A percentile compares a stretch with the other conserved stretches of the same genome.
These are phyloP conservation scores for Penicillium ochrochloron DNA, from an alignment of 495 filamentous ascomycete species.

Conservation along the genomic window DNA sequence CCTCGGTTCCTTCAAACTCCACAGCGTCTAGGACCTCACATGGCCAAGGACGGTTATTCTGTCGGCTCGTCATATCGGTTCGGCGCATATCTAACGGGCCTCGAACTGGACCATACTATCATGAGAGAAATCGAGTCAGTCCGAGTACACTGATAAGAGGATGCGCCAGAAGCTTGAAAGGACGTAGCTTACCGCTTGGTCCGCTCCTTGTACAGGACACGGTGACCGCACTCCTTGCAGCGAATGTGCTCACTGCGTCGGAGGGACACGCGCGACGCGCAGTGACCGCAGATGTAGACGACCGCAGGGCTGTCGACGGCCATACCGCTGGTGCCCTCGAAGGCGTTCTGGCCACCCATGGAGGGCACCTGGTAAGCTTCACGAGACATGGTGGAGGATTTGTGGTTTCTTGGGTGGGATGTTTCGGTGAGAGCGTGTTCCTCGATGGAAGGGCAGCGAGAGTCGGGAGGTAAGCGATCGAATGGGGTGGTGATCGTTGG, in stretches of 20 bases:
- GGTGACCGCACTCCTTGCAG: conserved; percentile 94
- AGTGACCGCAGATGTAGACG: conserved; percentile 92
- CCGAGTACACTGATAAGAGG: conserved; percentile 9
- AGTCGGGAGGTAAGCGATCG: background rate
- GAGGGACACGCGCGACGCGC: conserved; percentile 78
- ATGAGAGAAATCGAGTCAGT: conserved; percentile 20
- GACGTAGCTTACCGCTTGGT: conserved; percentile 82
- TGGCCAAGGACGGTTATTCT: background rate
- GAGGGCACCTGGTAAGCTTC: conserved; percentile 56
- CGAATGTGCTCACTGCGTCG: conserved; percentile 86
- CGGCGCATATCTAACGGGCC: conserved; percentile 63
- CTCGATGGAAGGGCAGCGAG: background rate
- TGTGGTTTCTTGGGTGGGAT: background rate
- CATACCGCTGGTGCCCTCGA: conserved; percentile 36
- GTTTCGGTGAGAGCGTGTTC: background rate
- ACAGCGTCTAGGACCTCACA: background rate
- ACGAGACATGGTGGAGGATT: conserved; percentile 45
- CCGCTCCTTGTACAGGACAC: conserved; percentile 95
- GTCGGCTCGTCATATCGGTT: background rate
- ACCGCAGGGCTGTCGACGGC: conserved; percentile 56
- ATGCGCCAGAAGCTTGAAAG: background rate
- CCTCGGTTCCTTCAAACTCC: conserved; percentile 24
- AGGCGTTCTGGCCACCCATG: conserved; percentile 44
- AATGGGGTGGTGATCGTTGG: background rate
- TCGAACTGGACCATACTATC: conserved; percentile 97